Base-by-base conservation (phyloP, 2,329 filamentous ascomycete genomes). In the Monascus ruber region DNA sequence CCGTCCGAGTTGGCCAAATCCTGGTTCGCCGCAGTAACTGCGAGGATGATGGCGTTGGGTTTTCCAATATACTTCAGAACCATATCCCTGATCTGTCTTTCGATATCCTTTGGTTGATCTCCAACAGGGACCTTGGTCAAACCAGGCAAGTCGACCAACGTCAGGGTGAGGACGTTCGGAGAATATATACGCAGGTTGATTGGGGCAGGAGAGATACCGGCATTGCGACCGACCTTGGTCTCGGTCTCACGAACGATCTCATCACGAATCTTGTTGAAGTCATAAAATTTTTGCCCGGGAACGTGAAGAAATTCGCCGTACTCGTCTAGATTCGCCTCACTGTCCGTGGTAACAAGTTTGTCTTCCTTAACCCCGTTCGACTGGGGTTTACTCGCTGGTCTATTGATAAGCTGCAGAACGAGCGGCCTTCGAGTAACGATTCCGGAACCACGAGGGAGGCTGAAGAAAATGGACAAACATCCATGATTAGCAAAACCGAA, bases 231-330 rank as follows among this genome's bases (percentile, higher is more conserved):
- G 51, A 94, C 94, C 72, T 98, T 96, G 52, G 84, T 81, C 58
- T 95, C 88, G 33, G 91, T 98, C 70, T 98, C 91, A 55, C 85
- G 81, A 50, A 89, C 83, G 61, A 98, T 98, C 70, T 98, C 91
- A 42, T 96, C 91, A 54, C 91, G 79, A 56, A 98, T 94, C 73
- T 95, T 94, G 72, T 87, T 85, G 71, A 98, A 98, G 69, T 98
- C 91, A 68, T 80, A 80, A 71, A 94, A 96, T 68, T 96, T 96
- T 68, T 96, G 85, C 53, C 88, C 91, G 17, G 91, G 89, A 48
- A 98, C 85, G 65, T 98, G 91, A 47, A 98, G 73, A 67, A 98
- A 98, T 72, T 98, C 91, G 71, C 89, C 91, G 85, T 93, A 98
- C 66, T 98, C 91, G 59, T 96, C 87, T 17, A 76, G 65, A 64